Percentiles rank a stretch among this genome's conserved stretches.
Evolutionary conservation across 2,329 filamentous ascomycete genomes (phyloP).

Genomic region (Fusarium sp.): DNA sequence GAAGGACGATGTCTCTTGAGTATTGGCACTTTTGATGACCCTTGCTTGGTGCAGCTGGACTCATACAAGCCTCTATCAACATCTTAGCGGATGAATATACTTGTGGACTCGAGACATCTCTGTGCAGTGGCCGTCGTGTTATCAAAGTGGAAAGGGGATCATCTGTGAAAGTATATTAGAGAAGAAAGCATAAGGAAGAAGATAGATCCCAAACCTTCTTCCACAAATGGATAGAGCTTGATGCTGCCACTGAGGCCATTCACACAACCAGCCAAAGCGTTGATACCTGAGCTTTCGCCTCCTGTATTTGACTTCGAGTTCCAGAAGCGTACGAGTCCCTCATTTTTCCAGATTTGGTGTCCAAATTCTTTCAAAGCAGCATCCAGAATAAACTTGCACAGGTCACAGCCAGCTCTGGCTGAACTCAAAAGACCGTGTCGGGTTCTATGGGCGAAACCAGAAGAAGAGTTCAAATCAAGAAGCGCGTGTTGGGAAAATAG

Average conservation of each 20-base stretch:
- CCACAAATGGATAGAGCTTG: neutral
- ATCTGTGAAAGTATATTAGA: rapidly evolving
- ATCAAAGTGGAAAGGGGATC: neutral
- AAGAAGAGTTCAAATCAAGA: rapidly evolving
- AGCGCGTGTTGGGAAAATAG: neutral
- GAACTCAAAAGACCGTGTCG: rapidly evolving
- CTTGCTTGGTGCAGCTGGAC: rapidly evolving
- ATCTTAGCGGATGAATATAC: rapidly evolving
- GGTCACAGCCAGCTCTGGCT: neutral
- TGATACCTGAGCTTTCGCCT: rapidly evolving
- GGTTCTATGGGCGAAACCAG: neutral
- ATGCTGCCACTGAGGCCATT: rapidly evolving
- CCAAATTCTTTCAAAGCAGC: rapidly evolving
- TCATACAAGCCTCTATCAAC: neutral
- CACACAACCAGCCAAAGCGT: rapidly evolving
- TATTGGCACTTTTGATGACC: neutral
- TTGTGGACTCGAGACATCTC: neutral
- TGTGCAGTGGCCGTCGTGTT: rapidly evolving
- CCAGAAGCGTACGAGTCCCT: rapidly evolving
- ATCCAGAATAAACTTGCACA: neutral
- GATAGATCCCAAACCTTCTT: rapidly evolving
- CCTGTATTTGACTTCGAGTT: rapidly evolving
- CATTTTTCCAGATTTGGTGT: rapidly evolving
- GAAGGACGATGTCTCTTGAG: neutral
- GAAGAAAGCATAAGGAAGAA: rapidly evolving